Evolutionary conservation across 768 basidiomycete genomes (phyloP), one percentile per base, ranked within the genome.

Genomic region (Mycena crocata): DNA sequence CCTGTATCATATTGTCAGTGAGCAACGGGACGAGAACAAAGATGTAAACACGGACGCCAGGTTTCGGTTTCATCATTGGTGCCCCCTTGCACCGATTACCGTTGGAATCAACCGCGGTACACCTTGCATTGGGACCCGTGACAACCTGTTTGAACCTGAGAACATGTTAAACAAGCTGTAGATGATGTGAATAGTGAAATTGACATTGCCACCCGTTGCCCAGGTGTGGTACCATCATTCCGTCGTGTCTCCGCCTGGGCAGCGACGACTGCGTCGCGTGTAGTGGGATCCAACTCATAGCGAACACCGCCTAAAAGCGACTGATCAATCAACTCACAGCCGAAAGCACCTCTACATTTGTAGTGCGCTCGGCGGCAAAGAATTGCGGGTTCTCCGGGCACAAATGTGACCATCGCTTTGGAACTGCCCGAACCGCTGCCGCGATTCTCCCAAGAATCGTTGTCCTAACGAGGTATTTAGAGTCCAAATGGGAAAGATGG

Each of bases 381-480:
- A 26, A 64, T 49, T 15, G 35, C 21, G 1, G 21, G 10, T 24
- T 57, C 40, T 5, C 48, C 62, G 5, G 62, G 62, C 14, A 7
- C 55, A 21, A 64, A 57, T 2, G 14, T 31, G 39, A 64, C 48
- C n/a, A 32, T 32, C 8, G 48, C 32, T 0, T 6, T 7, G 15
- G 5, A n/a, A 39, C 35, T 30, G 13, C 14, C 44, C 2, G 21
- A 19, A 8, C 44, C 52, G 17, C 8, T 30, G 12, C 32, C 35
- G 21, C 37, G 7, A 13, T 21, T 30, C 5, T 39, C 19, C 46
- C 45, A 64, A 2, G 46, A 50, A 15, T 57, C 62, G 28, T 64
- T 64, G 46, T 64, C 62, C 62, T 64, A 23, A 45, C n/a, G 30
- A 35, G 30, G 8, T 9, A 28, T 24, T 19, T 3, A 35, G 31